Conservation (phyloP, 2,329 filamentous ascomycete species). For the Sporothrix pallida region DNA sequence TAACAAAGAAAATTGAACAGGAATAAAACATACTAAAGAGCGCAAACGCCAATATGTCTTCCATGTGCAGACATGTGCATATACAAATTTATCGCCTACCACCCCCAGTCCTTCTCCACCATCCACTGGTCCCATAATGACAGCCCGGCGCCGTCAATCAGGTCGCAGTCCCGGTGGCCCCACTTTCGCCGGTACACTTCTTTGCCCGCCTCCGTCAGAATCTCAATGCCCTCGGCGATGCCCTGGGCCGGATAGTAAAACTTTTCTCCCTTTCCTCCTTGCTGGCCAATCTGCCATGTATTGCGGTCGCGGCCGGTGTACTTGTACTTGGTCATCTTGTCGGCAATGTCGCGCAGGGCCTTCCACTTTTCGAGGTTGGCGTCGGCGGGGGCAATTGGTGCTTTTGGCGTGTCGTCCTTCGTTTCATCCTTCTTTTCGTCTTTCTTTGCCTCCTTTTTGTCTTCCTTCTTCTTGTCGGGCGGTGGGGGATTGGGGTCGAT, state of each 20-base stretch:
- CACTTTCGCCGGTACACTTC: constrained; percentile 48
- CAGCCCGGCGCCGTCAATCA: constrained; percentile 43
- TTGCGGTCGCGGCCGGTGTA: constrained; percentile 52
- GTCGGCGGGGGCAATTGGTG: not conserved
- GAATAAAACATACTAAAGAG: too few relatives aligned
- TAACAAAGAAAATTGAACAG: too few relatives aligned
- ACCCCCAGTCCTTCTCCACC: constrained; percentile 25
- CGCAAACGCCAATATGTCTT: too few relatives aligned
- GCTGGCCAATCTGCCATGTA: constrained; percentile 59
- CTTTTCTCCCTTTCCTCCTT: constrained; percentile 58
- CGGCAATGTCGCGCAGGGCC: constrained; percentile 44
- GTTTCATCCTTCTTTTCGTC: not conserved
- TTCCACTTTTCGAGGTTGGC: constrained; percentile 40
- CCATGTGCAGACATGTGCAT: too few relatives aligned
- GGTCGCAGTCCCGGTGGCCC: constrained; percentile 51
- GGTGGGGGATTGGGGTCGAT: constrained; percentile 11
- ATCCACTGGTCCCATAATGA: constrained; percentile 27
- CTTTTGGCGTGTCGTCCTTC: not conserved
- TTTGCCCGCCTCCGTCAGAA: constrained; percentile 54
- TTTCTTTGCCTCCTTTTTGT: not conserved
- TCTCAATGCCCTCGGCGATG: constrained; percentile 51
- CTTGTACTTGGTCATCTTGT: constrained; percentile 53
- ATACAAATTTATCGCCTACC: too few relatives aligned
- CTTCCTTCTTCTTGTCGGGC: not conserved
- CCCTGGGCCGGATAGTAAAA: constrained; percentile 58